Percentiles rank a stretch among this genome's conserved stretches.
Evolutionary conservation across 2,329 filamentous ascomycete species (phyloP).

Genomic region (Calonectria pteridis): DNA sequence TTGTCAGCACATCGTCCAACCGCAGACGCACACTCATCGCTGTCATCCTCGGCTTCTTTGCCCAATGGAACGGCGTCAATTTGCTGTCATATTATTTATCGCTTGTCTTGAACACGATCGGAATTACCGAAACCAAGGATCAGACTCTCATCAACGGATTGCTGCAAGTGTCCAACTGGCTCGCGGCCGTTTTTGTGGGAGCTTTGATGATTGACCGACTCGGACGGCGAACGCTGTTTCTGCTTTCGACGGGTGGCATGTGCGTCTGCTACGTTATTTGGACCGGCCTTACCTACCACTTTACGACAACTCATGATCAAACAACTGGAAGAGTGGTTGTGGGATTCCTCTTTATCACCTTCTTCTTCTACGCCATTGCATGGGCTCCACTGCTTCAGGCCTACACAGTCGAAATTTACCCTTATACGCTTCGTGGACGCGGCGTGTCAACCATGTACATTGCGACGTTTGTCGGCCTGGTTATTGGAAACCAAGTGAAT

Average conservation of each 20-base stretch:
- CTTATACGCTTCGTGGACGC: slow-evolving; percentile 37
- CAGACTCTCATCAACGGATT: slow-evolving; percentile 45
- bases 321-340: slow-evolving; percentile 47
- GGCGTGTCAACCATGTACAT: slow-evolving; percentile 39
- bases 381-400: slow-evolving; percentile 50
- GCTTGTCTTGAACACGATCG: slow-evolving; percentile 54
- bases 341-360: slow-evolving; percentile 55
- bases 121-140: slow-evolving; percentile 53
- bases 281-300: slow-evolving; percentile 44
- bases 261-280: slow-evolving; percentile 51
- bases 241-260: slow-evolving; percentile 53
- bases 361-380: slow-evolving; percentile 52
- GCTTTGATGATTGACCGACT: slow-evolving; percentile 55
- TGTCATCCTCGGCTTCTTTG: slow-evolving; percentile 35
- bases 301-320: slow-evolving; percentile 33
- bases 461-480: slow-evolving; percentile 36
- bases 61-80: slow-evolving; percentile 41
- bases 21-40: slow-evolving; percentile 41
- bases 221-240: slow-evolving; percentile 55
- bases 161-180: slow-evolving; percentile 54
- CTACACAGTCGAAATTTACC: slow-evolving; percentile 46
- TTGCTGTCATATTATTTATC: slow-evolving; percentile 50
- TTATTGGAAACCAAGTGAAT: slow-evolving; percentile 55
- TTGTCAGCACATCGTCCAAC: slow-evolving; percentile 52
- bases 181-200: slow-evolving; percentile 52